Evolutionary conservation across 495 filamentous ascomycete species (phyloP), one percentile per base, ranked within the genome.

Genomic region (Astrothelium subdiscretum): DNA sequence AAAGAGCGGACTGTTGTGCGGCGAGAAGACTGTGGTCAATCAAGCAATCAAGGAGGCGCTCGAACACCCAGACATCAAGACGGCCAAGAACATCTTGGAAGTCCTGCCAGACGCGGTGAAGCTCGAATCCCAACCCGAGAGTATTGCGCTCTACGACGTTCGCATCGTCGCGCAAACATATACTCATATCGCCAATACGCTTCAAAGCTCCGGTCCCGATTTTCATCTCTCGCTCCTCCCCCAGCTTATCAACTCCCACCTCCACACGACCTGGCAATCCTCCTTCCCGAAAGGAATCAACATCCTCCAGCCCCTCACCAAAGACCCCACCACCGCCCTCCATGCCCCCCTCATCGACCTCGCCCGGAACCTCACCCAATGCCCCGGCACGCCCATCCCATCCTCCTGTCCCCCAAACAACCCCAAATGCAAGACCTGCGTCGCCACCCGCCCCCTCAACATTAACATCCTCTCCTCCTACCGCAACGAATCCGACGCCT

Each of bases 391-490:
- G 0, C 89, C 91, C 0, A 75, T 87, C 3, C 86, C 88, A 1
- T 64, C 78, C 0, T 89, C 88, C n/a, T 98, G 94, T 69, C 94
- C 94, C 2, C 91, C 91, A 0, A 97, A 97, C 71, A 66, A 74
- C 0, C 83, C 75, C 0, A 79, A 81, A 31, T 98, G 94, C 74
- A 81, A 79, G 20, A 83, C 86, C 13, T 98, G 94, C 74, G 80
- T 83, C 62, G 68, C 81, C 20, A 74, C 78, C 6, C 78, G 81
- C 31, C 79, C 83, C 1, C 66, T 82, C 65, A 76, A 75, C 8
- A 62, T 77, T 52, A 31, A 62, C 26, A 63, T 68, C 1, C 60
- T 66, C 11, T 52, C 65, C 4, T 38, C 67, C 20, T 73, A 69
- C 69, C 68, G 68, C 29, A 77, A 77, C 63, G 62, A 54, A 5